Evolutionary conservation across 441 rosid genomes (phyloP).

Genomic region (Eutrema salsugineum): DNA sequence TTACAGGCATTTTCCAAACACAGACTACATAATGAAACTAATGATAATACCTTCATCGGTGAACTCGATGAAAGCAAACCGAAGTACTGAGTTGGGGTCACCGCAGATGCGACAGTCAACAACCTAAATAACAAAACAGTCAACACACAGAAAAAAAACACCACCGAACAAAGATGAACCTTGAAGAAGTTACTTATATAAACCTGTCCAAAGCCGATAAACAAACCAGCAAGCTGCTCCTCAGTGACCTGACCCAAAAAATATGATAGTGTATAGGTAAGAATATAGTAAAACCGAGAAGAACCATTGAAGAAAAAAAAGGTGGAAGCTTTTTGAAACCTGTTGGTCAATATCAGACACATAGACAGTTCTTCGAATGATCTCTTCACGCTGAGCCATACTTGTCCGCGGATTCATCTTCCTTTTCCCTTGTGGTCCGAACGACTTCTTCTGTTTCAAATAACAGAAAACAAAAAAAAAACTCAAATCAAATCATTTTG

Average conservation of each 20-base stretch:
- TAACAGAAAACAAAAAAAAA: background rate
- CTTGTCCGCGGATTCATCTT: conserved; percentile 71
- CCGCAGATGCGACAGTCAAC: conserved; percentile 98
- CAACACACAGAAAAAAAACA: conserved; percentile 2
- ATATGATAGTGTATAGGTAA: conserved; percentile 2
- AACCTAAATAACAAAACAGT: conserved; percentile 43
- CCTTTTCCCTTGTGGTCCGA: conserved; percentile 53
- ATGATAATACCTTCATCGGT: conserved; percentile 77
- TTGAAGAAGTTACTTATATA: conserved; percentile 1
- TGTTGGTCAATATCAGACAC: conserved; percentile 94
- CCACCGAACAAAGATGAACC: background rate
- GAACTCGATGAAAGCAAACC: conserved; percentile 95
- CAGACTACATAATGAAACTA: background rate
- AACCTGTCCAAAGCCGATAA: conserved; percentile 83
- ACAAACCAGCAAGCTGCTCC: conserved; percentile 92
- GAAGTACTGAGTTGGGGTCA: conserved; percentile 94
- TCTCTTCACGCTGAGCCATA: conserved; percentile 81
- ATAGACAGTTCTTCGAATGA: conserved; percentile 80
- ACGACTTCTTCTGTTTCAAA: conserved; percentile 54
- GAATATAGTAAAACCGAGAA: background rate
- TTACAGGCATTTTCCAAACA: background rate
- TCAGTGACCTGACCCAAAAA: conserved; percentile 67
- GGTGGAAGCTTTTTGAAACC: conserved; percentile 35
- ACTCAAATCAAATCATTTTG: background rate
- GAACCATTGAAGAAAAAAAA: conserved; percentile 4